Conservation (phyloP, 73 alveolate species). For the Paramecium sonneborni region DNA sequence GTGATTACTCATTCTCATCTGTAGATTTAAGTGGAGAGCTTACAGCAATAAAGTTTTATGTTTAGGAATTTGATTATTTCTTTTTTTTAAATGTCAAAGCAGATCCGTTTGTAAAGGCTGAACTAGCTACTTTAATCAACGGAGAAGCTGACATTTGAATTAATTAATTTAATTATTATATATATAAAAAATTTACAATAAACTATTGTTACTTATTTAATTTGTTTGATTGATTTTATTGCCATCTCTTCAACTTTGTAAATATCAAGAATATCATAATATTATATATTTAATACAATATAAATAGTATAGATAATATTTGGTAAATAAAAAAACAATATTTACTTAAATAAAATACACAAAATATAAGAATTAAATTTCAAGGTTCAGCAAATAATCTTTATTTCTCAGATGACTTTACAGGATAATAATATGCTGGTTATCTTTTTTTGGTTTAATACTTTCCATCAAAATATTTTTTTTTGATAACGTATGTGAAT, state of each 20-base stretch:
- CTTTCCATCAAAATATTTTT: background rate
- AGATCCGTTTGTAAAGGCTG: constrained; percentile 22
- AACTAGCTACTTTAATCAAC: background rate
- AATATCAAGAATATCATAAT: background rate
- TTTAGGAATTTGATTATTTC: background rate
- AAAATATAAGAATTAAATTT: background rate
- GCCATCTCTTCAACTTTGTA: too few relatives aligned
- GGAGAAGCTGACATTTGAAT: constrained; percentile 33
- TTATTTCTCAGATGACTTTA: background rate
- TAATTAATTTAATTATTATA: background rate
- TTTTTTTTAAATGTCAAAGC: background rate
- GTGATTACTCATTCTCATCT: background rate
- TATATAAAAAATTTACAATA: too few relatives aligned
- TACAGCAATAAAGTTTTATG: background rate
- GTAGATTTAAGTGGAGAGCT: background rate
- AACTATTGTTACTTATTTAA: too few relatives aligned
- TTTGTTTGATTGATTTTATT: too few relatives aligned
- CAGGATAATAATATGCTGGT: background rate
- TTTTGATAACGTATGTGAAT: background rate
- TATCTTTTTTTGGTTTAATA: background rate
- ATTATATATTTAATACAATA: too few relatives aligned
- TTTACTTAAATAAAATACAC: constrained; percentile 18
- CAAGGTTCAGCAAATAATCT: background rate
- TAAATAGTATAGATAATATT: background rate
- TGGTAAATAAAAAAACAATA: too few relatives aligned